phyloP scores from a whole-genome alignment of 352 stramenopile genomes.

The Pythium oligandrum region DNA sequence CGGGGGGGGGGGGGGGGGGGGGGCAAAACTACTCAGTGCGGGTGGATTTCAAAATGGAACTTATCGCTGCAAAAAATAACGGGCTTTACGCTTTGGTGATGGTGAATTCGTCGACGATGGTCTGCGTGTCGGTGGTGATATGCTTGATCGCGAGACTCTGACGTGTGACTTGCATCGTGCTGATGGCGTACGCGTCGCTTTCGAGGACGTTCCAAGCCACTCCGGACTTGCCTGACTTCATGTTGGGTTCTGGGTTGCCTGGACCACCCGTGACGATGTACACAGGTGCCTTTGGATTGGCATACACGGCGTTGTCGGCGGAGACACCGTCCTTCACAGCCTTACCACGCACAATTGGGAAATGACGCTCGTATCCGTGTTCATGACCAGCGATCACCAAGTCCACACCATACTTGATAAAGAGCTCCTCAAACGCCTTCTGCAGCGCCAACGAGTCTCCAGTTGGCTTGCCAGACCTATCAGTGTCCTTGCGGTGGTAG shows the following conservation, averaged over 20 bases:
- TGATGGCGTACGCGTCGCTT: constrained; percentile 2
- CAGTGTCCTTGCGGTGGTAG: constrained; percentile 13
- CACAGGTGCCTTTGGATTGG: constrained; percentile 17
- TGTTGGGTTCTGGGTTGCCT: constrained; percentile 13
- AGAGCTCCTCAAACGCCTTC: constrained; percentile 32
- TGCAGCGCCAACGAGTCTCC: constrained; percentile 23
- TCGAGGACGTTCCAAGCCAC: constrained; percentile 8
- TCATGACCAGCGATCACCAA: constrained; percentile 32
- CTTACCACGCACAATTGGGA: constrained; percentile 17
- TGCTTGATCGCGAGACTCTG: constrained; percentile 30
- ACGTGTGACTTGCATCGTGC: constrained; percentile 23
- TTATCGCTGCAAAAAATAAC: no score
- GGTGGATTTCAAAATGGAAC: no score
- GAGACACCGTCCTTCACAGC: constrained; percentile 16
- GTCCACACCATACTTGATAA: constrained; percentile 44
- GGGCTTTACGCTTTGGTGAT: constrained; percentile 36
- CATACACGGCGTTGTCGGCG: constrained; percentile 6
- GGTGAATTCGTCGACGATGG: constrained; percentile 30
- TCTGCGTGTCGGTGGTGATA: constrained; percentile 19
- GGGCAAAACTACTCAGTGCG: no score
- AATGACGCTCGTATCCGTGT: constrained; percentile 33
- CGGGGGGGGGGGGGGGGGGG: no score
- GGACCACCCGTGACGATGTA: constrained; percentile 15
- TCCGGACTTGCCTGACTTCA: background rate
- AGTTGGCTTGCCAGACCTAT: background rate